phyloP scores from a whole-genome alignment of 306 rosid genomes.

The Boehmeria nivea region DNA sequence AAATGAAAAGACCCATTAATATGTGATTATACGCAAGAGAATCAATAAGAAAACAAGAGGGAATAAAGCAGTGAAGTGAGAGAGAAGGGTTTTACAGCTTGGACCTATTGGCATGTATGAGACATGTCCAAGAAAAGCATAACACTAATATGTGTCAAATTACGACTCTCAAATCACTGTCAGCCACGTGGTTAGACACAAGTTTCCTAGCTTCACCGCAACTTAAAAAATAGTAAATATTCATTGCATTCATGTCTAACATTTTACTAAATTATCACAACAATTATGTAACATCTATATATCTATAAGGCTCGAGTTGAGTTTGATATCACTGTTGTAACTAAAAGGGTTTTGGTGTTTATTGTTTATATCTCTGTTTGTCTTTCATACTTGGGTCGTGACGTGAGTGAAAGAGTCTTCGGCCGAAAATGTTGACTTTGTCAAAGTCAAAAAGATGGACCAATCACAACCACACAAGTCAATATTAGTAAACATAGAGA shows the following conservation, averaged over 20 bases:
- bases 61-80: background rate
- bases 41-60: background rate
- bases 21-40: background rate
- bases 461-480: background rate
- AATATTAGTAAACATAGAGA: conserved; percentile 3
- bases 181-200: no score
- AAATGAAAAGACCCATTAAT: no score
- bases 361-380: background rate
- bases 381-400: background rate
- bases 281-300: no score
- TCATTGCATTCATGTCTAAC: no score
- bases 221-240: no score
- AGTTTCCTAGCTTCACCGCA: no score
- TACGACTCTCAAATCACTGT: background rate
- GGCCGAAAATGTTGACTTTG: conserved; percentile 30
- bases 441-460: conserved; percentile 7
- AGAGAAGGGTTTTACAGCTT: background rate
- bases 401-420: background rate
- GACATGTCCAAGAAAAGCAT: conserved; percentile 10
- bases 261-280: no score
- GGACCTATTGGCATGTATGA: background rate
- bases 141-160: background rate
- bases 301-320: no score
- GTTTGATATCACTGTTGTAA: no score
- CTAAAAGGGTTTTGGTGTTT: no score